Conservation (phyloP, 2,329 filamentous ascomycete genomes). For the Pyricularia grisea region DNA sequence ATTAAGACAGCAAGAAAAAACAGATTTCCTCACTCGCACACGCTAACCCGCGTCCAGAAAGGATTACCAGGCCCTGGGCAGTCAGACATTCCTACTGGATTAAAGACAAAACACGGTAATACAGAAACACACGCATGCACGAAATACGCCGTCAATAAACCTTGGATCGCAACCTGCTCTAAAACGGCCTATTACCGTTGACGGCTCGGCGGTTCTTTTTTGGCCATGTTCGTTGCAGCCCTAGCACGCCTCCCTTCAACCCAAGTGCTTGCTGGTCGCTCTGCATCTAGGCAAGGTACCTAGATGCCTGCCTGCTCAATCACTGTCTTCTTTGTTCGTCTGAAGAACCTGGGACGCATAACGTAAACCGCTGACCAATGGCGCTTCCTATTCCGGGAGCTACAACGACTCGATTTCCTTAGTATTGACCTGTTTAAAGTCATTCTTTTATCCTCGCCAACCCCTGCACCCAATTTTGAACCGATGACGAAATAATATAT, state of each 20-base stretch:
- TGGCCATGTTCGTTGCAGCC: not conserved
- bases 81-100: too few species aligned
- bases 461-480: not conserved
- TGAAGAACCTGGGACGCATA: not conserved
- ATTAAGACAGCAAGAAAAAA: too few species aligned
- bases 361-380: not conserved
- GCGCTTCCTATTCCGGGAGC: not conserved
- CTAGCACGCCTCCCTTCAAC: not conserved
- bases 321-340: not conserved
- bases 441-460: not conserved
- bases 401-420: not conserved
- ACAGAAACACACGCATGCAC: not conserved
- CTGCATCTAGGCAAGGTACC: not conserved
- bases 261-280: not conserved
- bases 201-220: not conserved
- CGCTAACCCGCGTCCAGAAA: too few species aligned
- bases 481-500: not conserved
- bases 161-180: not conserved
- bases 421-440: not conserved
- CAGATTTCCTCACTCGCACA: too few species aligned
- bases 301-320: not conserved
- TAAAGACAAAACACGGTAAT: not conserved
- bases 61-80: too few species aligned
- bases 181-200: not conserved
- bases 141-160: not conserved